phyloP scores from a whole-genome alignment of 2,329 filamentous ascomycete genomes.

The Apiospora saccharicola region DNA sequence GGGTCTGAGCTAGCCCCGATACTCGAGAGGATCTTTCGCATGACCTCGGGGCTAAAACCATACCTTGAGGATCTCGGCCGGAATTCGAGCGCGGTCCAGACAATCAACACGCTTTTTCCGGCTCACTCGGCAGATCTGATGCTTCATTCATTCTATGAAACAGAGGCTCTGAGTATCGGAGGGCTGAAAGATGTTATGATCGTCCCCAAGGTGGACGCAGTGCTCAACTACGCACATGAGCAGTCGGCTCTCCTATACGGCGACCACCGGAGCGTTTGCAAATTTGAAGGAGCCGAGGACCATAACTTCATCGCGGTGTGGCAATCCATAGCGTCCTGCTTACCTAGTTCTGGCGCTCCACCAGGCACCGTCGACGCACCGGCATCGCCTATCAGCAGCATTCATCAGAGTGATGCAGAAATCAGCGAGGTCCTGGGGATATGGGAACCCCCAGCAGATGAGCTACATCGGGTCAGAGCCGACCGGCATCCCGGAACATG shows the following conservation, averaged over 20 bases:
- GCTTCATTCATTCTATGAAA: constrained; percentile 42
- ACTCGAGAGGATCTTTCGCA: constrained; percentile 36
- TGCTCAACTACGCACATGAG: constrained; percentile 37
- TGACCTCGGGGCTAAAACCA: constrained; percentile 29
- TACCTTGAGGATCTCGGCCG: constrained; percentile 36
- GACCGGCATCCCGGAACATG: constrained; percentile 34
- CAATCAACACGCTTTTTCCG: constrained; percentile 40
- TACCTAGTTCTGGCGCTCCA: neutral
- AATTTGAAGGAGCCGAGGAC: constrained; percentile 32
- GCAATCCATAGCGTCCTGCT: neutral
- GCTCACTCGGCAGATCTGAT: constrained; percentile 31
- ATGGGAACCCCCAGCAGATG: constrained; percentile 31
- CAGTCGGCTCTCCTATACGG: constrained; percentile 37
- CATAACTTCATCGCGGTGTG: neutral
- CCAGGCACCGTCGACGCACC: rapidly evolving
- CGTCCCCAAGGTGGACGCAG: constrained; percentile 37
- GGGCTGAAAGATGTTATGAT: constrained; percentile 29
- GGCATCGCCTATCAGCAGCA: neutral
- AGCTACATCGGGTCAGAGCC: constrained; percentile 29
- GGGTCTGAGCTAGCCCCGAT: constrained; percentile 40
- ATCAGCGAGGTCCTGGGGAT: constrained; percentile 31
- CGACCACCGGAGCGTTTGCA: constrained; percentile 43
- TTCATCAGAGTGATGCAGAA: constrained; percentile 28
- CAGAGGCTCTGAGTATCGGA: constrained; percentile 29
- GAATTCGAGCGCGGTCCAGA: constrained; percentile 33